Percentiles rank a stretch among this genome's conserved stretches.
phyloP scores from a whole-genome alignment of 1,284 basidiomycete species.

The Boletus sp. region DNA sequence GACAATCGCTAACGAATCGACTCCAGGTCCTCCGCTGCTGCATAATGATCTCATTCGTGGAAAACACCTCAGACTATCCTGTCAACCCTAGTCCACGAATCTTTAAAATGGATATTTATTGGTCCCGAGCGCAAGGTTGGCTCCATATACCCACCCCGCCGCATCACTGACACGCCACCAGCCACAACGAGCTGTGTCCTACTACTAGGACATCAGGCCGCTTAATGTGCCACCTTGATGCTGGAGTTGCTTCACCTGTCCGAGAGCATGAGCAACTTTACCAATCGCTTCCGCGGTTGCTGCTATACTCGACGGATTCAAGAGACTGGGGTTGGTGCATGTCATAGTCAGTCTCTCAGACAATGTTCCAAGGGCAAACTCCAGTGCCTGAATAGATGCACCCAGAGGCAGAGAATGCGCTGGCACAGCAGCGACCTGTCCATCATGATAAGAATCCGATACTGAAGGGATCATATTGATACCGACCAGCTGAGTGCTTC shows the following conservation, averaged over 20 bases:
- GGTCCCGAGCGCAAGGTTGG: slow-evolving; percentile 2
- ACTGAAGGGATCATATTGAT: neutral
- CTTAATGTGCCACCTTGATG: slow-evolving; percentile 23
- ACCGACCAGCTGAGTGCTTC: slow-evolving; percentile 18
- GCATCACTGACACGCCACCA: slow-evolving; percentile 13
- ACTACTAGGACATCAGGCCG: slow-evolving; percentile 18
- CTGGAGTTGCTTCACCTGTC: slow-evolving; percentile 56
- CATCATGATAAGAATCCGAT: slow-evolving; percentile 1
- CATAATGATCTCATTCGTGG: neutral
- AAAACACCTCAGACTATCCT: slow-evolving; percentile 1
- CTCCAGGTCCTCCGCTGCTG: neutral
- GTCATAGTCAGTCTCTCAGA: slow-evolving; percentile 49
- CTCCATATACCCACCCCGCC: slow-evolving; percentile 5
- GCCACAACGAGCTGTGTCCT: slow-evolving; percentile 2
- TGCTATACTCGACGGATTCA: slow-evolving; percentile 52
- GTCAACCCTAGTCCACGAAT: neutral
- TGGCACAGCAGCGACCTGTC: slow-evolving; percentile 20
- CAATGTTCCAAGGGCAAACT: slow-evolving; percentile 49
- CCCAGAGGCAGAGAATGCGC: slow-evolving; percentile 21
- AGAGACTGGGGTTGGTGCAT: slow-evolving; percentile 34
- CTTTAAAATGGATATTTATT: neutral
- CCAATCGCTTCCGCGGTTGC: slow-evolving; percentile 66
- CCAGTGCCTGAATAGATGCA: slow-evolving; percentile 46
- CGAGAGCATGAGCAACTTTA: slow-evolving; percentile 61
- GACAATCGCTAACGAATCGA: neutral